These are phyloP conservation scores for Fistulina hepatica DNA, from an alignment of 1,284 basidiomycete genomes.

Conservation along the genomic window DNA sequence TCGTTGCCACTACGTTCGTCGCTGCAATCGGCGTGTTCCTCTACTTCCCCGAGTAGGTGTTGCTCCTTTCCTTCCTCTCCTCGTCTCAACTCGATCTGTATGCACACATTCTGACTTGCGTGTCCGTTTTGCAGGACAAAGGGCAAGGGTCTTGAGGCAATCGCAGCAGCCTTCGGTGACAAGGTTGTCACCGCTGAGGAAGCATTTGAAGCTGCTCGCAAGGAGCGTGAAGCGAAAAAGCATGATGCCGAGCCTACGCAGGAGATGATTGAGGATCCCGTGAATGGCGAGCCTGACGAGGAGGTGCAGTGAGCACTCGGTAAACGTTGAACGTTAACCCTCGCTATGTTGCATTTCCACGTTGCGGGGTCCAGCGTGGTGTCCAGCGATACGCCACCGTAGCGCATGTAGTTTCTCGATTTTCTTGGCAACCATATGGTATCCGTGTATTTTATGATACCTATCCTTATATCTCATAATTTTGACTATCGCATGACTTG, in stretches of 20 bases:
- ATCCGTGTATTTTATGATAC: no score
- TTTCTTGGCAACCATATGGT: no score
- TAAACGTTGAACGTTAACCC: neutral
- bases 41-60: slow-evolving; percentile 12
- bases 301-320: no score
- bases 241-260: no score
- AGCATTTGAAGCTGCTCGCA: slow-evolving; percentile 1
- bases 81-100: no score
- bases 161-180: slow-evolving; percentile 14
- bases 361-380: neutral
- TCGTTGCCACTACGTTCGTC: slow-evolving; percentile 12
- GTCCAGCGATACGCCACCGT: no score
- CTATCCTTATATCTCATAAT: no score
- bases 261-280: slow-evolving; percentile 3
- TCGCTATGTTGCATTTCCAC: neutral
- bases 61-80: neutral
- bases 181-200: slow-evolving; percentile 4
- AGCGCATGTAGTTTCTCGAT: no score
- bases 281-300: no score
- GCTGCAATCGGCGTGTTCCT: slow-evolving; percentile 8
- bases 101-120: neutral
- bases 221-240: no score
- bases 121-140: slow-evolving; percentile 9
- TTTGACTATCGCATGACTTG: no score
- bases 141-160: slow-evolving; percentile 13